phyloP scores from a whole-genome alignment of 2,329 filamentous ascomycete genomes.

The Colletotrichum horii region DNA sequence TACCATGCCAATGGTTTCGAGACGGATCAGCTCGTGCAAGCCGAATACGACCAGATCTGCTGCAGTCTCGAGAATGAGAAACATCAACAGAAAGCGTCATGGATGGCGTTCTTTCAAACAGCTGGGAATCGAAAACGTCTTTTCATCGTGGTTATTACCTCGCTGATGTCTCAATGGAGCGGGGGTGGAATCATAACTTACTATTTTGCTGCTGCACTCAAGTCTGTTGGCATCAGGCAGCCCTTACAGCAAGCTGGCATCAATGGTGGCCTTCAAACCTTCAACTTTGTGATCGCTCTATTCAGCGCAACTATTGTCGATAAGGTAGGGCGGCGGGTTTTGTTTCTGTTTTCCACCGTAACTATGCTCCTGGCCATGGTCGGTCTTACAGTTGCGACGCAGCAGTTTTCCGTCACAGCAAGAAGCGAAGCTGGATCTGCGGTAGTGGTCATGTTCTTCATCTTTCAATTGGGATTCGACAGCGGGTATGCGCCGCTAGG shows the following conservation, averaged over 20 bases:
- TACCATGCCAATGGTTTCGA: conserved; percentile 55
- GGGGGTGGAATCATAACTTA: background rate
- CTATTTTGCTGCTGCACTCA: background rate
- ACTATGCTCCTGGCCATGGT: background rate
- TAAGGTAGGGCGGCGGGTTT: background rate
- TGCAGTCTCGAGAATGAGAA: conserved; percentile 46
- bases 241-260: background rate
- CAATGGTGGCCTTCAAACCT: conserved; percentile 10
- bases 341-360: background rate
- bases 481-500: conserved; percentile 59
- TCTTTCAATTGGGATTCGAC: conserved; percentile 52
- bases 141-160: background rate
- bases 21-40: conserved; percentile 43
- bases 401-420: background rate
- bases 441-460: conserved; percentile 38
- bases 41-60: conserved; percentile 55
- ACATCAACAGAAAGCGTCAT: conserved; percentile 23
- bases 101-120: background rate
- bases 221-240: background rate
- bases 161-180: background rate
- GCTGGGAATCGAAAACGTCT: background rate
- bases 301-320: background rate
- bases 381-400: background rate
- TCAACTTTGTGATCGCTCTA: background rate
- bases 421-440: conserved; percentile 21